Evolutionary conservation across 495 filamentous ascomycete species (phyloP).

Genomic region (Pyronema omphalodes): DNA sequence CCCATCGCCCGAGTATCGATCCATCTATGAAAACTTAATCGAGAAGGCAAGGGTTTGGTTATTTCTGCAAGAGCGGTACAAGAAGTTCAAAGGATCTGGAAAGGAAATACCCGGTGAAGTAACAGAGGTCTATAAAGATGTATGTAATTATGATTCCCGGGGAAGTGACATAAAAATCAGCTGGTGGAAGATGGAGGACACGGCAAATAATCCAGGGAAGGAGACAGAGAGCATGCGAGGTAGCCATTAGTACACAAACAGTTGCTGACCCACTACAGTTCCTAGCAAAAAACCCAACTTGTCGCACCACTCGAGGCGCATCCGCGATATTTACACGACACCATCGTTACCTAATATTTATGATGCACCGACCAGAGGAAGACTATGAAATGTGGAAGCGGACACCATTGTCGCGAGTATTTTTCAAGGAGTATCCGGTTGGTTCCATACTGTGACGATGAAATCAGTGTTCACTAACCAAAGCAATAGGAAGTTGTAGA

Average conservation of each 20-base stretch:
- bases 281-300: conserved; percentile 3
- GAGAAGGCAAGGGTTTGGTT: conserved; percentile 18
- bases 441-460: background rate
- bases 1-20: conserved; percentile 7
- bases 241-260: no score
- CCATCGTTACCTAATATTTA: conserved; percentile 11
- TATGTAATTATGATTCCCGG: background rate
- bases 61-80: conserved; percentile 15
- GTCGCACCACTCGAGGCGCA: background rate
- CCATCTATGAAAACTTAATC: conserved; percentile 5
- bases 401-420: conserved; percentile 10
- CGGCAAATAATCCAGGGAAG: no score
- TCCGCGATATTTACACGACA: conserved; percentile 9
- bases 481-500: background rate
- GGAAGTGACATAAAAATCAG: no score
- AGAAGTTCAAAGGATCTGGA: background rate
- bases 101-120: background rate
- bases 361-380: conserved; percentile 7
- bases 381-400: conserved; percentile 12
- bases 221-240: no score
- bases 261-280: background rate
- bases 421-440: conserved; percentile 2
- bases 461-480: background rate
- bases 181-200: no score
- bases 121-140: conserved; percentile 1